Conservation (phyloP, 805 yeast genomes). For the Saccharomycopsis javanensis region DNA sequence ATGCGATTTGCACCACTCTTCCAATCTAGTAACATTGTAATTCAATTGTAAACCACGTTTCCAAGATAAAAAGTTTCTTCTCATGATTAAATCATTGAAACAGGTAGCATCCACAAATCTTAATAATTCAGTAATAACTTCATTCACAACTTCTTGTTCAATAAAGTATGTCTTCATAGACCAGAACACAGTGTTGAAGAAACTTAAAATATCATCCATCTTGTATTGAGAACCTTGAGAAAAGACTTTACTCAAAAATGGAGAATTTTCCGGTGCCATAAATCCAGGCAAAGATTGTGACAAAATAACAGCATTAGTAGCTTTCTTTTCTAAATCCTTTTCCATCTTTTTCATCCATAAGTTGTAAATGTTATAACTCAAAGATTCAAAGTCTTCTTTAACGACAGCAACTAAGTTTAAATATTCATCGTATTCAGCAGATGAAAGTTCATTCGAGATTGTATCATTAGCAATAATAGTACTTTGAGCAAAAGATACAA, state of each 20-base stretch:
- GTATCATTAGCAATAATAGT: slow-evolving; percentile 82
- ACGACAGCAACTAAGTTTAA: slow-evolving; percentile 81
- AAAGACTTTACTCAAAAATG: slow-evolving; percentile 77
- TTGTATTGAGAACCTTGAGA: slow-evolving; percentile 61
- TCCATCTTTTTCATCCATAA: slow-evolving; percentile 96
- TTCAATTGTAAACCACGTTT: slow-evolving; percentile 95
- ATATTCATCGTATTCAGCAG: slow-evolving; percentile 83
- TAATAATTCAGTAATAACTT: slow-evolving; percentile 73
- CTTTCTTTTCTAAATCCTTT: slow-evolving; percentile 81
- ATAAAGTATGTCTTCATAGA: slow-evolving; percentile 86
- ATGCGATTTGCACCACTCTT: slow-evolving; percentile 97
- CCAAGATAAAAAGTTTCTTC: slow-evolving; percentile 92
- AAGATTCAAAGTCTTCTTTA: slow-evolving; percentile 86
- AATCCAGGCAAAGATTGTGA: slow-evolving; percentile 96
- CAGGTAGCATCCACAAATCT: slow-evolving; percentile 85
- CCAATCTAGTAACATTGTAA: slow-evolving; percentile 90
- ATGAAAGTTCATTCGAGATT: slow-evolving; percentile 74
- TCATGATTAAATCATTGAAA: slow-evolving; percentile 91
- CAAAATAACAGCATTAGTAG: slow-evolving; percentile 87
- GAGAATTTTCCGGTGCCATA: slow-evolving; percentile 70
- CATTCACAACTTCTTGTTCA: slow-evolving; percentile 75
- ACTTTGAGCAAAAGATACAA: slow-evolving; percentile 86
- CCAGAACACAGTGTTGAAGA: slow-evolving; percentile 86
- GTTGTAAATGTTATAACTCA: slow-evolving; percentile 88
- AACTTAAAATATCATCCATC: slow-evolving; percentile 89